Percentiles rank a stretch among this genome's conserved stretches.
These are phyloP conservation scores for Neurospora sp. DNA, from an alignment of 495 filamentous ascomycete species.

Conservation along the genomic window DNA sequence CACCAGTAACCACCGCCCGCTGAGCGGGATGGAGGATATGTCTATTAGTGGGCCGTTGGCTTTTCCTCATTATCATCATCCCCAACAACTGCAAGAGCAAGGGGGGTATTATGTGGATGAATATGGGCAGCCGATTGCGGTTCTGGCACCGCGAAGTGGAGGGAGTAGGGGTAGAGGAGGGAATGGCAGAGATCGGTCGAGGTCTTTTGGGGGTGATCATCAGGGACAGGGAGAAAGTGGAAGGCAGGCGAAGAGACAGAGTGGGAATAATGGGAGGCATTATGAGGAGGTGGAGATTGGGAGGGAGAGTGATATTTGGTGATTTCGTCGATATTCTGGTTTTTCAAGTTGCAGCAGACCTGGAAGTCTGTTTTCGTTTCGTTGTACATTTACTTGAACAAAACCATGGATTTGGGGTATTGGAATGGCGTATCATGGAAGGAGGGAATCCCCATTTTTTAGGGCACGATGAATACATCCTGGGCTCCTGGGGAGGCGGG, in stretches of 20 bases:
- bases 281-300: constrained; percentile 21
- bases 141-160: background rate
- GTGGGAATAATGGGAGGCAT: constrained; percentile 1
- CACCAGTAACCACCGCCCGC: constrained; percentile 1
- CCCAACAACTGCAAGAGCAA: background rate
- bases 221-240: background rate
- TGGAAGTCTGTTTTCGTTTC: background rate
- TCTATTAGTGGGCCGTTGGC: constrained; percentile 17
- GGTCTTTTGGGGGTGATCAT: background rate
- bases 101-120: background rate
- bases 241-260: background rate
- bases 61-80: constrained; percentile 9
- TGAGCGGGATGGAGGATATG: constrained; percentile 9
- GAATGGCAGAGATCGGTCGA: background rate
- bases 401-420: background rate
- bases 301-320: constrained; percentile 19
- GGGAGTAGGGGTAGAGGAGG: background rate
- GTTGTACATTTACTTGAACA: background rate
- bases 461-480: background rate
- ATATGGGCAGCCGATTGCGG: constrained; percentile 3
- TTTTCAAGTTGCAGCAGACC: background rate
- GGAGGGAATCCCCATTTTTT: background rate
- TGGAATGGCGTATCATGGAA: background rate
- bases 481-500: constrained; percentile 3
- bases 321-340: background rate